Evolutionary conservation across 139 green algal species (phyloP), one percentile per base, ranked within the genome.

Genomic region (Micractinium conductrix): DNA sequence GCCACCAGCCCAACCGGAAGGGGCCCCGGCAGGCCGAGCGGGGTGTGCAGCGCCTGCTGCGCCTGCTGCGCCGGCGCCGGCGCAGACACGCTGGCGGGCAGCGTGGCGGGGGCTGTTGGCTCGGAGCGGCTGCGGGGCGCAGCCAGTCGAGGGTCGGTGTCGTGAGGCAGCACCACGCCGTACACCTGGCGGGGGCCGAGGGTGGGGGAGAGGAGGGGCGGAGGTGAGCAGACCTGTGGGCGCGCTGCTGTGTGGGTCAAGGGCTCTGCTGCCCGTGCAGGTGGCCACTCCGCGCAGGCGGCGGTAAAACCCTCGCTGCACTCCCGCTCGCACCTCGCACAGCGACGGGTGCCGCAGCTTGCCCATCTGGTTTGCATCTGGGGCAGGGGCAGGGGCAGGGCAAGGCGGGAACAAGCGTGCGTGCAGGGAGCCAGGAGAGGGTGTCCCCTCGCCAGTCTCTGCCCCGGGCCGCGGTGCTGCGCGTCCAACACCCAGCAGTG

Each of bases 301-400:
- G n/a, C n/a, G n/a, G n/a, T 30, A 30, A 67, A 21, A 35, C 58
- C 30, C 5, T 67, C 58, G 24, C 16, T 67, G 16, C 19, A 67
- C 48, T 58, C 10, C 63, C 28, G 17, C 8, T 42, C 43, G 8
- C 78, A 92, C 91, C 86, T 84, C 89, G 62, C 91, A 84, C 62
- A 93, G 83, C 40, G 92, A 92, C 37, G 88, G 88, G 78, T 94
- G 91, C 8, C 91, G 81, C 81, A 94, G 80, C 48, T 71, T 87
- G 74, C 85, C 87, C 68, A 93, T 89, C 37, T 87, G 80, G 71
- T 86, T 78, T 4, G 90, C 90, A 74, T 94, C n/a, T n/a, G n/a
- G n/a, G n/a, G n/a, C n/a, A n/a, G n/a, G n/a, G n/a, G n/a, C n/a
- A n/a, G n/a, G n/a, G n/a, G n/a, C n/a, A n/a, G n/a, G n/a, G n/a